Evolutionary conservation across 768 basidiomycete species (phyloP), one percentile per base, ranked within the genome.

Genomic region (Rhizopogon vinicolor): DNA sequence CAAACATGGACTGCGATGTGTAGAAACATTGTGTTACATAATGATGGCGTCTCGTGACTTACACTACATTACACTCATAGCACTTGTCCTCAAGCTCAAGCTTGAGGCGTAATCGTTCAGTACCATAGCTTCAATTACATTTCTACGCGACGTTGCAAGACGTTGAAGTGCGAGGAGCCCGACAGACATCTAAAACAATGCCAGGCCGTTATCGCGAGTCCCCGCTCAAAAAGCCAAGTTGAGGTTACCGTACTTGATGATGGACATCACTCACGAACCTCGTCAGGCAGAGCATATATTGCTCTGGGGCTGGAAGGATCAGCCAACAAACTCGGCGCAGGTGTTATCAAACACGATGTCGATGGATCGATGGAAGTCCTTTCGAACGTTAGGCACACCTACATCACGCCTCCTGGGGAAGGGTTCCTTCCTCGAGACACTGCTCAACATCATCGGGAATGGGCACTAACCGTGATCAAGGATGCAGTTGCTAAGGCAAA

Each of bases 301-400:
- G 94, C 96, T n/a, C 82, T 99, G 18, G 97, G 97, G 19, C 84
- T 99, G 37, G 97, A 99, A 72, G 97, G 97, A 13, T 95, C 93
- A 16, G 97, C 97, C 43, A 99, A 99, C 75, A 99, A 99, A 71
- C 80, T 99, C 33, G 97, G 97, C 10, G 91, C 89, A 18, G 97
- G 97, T 9, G 77, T 98, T 48, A 91, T 98, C 71, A 83, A 83
- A 62, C 97, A 99, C 66, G 76, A 78, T 16, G 76, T 82, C 22
- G 80, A 92, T 68, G 86, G 87, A 22, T 81, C 84, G 33, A 82
- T 87, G 1, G 74, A 76, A 22, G 91, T 98, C 13, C 79, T 98
- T 6, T 90, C 93, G 22, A 99, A 99, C 64, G 78, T 98, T 59
- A 83, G 97, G 60, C 97, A 98, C 64, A 99, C 97, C n/a, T 98